Base-by-base conservation (phyloP, 1,284 basidiomycete species). In the Puccinia sorghi region DNA sequence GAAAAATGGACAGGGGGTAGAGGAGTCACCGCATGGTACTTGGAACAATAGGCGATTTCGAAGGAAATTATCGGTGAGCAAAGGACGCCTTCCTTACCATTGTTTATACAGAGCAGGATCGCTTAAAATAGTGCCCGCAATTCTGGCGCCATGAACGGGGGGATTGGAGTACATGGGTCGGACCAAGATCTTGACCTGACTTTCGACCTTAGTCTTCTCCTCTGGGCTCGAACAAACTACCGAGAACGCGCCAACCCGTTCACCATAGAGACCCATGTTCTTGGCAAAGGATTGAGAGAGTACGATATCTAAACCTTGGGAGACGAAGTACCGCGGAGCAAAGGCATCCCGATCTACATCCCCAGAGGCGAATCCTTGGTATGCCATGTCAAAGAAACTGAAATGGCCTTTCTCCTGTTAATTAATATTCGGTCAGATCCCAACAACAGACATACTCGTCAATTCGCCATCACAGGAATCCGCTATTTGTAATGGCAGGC, bases 101-200 rank as follows among this genome's bases (percentile, higher is more conserved):
- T 86, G 85, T 63, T 82, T 80, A 83, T 86, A 84, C 22, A 86
- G 84, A 75, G 81, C 79, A 15, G 82, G 80, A 82, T 86, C 85
- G 63, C 82, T 83, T 13, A 86, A 82, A 81, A 86, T 86, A 27
- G 84, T 83, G 43, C 85, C 84, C 13, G 86, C 86, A 74, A 86
- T 86, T 79, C 86, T 83, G 27, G 86, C 86, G 46, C 86, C 86
- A 82, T 99, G 94, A 64, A 95, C 86, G 22, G 97, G 96, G 74
- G 96, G 97, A 88, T 97, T 98, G 79, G 96, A 99, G 88, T 99
- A 99, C 89, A 98, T 90, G 54, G 96, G 97, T 46, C 97, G 92
- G 81, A 99, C 92, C 82, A 97, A 87, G 83, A 98, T 97, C 89
- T 97, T 97, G 84, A 95, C 86, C 86, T 84, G 83, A 25, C 81